Percentiles rank a stretch among this genome's conserved stretches.
phyloP scores from a whole-genome alignment of 2,329 filamentous ascomycete genomes.

The Cladosporium colombiae region DNA sequence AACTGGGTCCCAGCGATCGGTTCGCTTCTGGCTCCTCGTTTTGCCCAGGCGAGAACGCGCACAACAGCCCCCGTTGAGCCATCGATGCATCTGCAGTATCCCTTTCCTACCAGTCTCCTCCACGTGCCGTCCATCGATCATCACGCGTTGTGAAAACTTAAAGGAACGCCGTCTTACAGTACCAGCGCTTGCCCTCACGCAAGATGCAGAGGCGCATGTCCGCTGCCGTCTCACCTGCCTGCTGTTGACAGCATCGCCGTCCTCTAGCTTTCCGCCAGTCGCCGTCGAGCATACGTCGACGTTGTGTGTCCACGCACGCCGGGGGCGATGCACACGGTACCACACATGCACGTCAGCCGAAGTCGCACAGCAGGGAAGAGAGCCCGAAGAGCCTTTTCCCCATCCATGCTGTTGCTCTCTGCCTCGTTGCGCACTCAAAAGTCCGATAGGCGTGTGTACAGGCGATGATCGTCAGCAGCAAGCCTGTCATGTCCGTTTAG shows the following conservation, averaged over 20 bases:
- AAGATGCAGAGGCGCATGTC: slow-evolving; percentile 6
- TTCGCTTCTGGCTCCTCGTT: not conserved
- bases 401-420: not conserved
- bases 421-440: slow-evolving; percentile 1
- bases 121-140: slow-evolving; percentile 3
- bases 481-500: slow-evolving; percentile 9
- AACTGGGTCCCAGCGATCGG: slow-evolving; percentile 5
- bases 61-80: not conserved
- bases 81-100: not conserved
- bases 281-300: slow-evolving; percentile 8
- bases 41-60: not conserved
- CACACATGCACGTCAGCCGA: slow-evolving; percentile 11
- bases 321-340: not conserved
- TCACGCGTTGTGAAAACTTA: not conserved
- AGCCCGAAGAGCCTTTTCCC: not conserved
- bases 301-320: not conserved
- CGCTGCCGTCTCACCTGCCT: not conserved
- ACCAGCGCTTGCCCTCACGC: not conserved
- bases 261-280: slow-evolving; percentile 5
- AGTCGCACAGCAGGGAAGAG: slow-evolving; percentile 11
- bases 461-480: slow-evolving; percentile 1
- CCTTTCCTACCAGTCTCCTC: slow-evolving; percentile 2
- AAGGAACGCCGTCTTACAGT: not conserved
- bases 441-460: slow-evolving; percentile 3
- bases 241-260: not conserved